These are phyloP conservation scores for Orychophragmus violaceus DNA, from an alignment of 345 rosid genomes.

Conservation along the genomic window DNA sequence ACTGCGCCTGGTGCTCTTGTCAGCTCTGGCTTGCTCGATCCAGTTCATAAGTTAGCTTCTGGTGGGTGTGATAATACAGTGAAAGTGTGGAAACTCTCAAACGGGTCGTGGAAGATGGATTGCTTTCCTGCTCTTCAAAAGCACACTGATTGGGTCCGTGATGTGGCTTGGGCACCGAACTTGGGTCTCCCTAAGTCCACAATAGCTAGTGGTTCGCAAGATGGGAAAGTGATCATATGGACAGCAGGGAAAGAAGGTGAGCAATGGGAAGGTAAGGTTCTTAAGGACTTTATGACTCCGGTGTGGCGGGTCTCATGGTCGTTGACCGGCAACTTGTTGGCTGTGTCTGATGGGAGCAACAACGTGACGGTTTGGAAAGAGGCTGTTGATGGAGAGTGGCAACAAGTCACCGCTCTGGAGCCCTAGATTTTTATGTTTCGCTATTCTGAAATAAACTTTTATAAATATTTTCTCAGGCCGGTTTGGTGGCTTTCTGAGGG, in stretches of 20 bases:
- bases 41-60: conserved; percentile 56
- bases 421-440: conserved; percentile 21
- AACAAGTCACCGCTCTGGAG: conserved; percentile 44
- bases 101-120: conserved; percentile 61
- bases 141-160: conserved; percentile 66
- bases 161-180: conserved; percentile 75
- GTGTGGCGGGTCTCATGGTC: conserved; percentile 70
- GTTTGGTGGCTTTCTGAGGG: conserved; percentile 12
- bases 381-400: conserved; percentile 60
- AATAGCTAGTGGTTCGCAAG: conserved; percentile 62
- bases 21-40: conserved; percentile 44
- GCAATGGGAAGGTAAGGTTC: conserved; percentile 56
- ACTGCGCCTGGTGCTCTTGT: conserved; percentile 51
- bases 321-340: conserved; percentile 53
- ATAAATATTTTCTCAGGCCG: not conserved
- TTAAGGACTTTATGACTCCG: conserved; percentile 58
- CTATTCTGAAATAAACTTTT: not conserved
- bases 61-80: conserved; percentile 63
- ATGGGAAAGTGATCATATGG: conserved; percentile 62
- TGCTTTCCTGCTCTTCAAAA: conserved; percentile 55
- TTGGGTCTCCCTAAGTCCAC: conserved; percentile 67
- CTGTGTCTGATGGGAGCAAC: conserved; percentile 56
- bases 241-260: conserved; percentile 54
- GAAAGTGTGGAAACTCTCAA: conserved; percentile 55
- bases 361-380: conserved; percentile 62